Conservation (phyloP, 805 yeast species). For the Teunomyces barrocoloradensis region DNA sequence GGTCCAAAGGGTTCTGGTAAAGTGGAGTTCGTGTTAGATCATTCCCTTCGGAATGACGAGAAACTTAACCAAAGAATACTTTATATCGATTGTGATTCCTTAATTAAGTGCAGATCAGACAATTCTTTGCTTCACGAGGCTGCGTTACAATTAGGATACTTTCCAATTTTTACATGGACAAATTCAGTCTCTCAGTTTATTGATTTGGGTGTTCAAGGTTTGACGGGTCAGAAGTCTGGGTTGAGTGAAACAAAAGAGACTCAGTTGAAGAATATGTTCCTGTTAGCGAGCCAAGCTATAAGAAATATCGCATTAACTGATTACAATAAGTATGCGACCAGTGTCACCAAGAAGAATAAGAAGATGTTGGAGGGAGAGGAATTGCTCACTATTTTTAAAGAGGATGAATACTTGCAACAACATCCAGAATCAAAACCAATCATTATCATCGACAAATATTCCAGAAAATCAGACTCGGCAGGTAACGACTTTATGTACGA, state of each 20-base stretch:
- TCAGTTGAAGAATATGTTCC: constrained; percentile 77
- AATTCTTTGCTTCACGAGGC: constrained; percentile 61
- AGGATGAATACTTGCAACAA: constrained; percentile 79
- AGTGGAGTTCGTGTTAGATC: constrained; percentile 67
- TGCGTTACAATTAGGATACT: constrained; percentile 82
- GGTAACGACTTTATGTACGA: constrained; percentile 65
- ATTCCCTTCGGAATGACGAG: constrained; percentile 57
- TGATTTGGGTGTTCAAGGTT: constrained; percentile 83
- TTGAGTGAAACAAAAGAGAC: constrained; percentile 78
- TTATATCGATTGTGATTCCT: constrained; percentile 72
- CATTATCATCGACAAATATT: constrained; percentile 74
- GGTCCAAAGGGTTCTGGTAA: constrained; percentile 98
- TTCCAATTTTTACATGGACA: constrained; percentile 92
- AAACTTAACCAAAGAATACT: constrained; percentile 46
- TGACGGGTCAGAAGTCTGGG: constrained; percentile 93
- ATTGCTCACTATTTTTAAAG: constrained; percentile 46
- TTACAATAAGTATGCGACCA: constrained; percentile 26
- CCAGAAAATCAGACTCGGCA: constrained; percentile 46
- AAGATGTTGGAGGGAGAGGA: constrained; percentile 20
- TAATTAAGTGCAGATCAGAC: constrained; percentile 74
- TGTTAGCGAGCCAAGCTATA: constrained; percentile 70
- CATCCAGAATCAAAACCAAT: constrained; percentile 87
- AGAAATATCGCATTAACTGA: constrained; percentile 51
- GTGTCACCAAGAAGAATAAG: constrained; percentile 17
- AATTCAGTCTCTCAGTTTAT: constrained; percentile 73